Conservation (phyloP, 768 basidiomycete genomes). For the Kwoniella bestiolae region DNA sequence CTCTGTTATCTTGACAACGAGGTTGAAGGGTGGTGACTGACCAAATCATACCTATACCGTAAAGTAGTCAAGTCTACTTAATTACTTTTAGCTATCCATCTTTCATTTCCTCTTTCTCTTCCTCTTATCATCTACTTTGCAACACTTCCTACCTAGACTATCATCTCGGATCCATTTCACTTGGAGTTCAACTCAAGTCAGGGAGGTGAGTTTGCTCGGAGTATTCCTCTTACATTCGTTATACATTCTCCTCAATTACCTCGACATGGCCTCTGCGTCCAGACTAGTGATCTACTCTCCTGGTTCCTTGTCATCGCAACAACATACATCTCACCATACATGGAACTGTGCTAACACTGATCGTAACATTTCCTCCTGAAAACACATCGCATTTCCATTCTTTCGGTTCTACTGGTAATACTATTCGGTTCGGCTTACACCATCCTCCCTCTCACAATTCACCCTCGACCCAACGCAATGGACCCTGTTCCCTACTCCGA, state of each 20-base stretch:
- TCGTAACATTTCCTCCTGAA: conserved; percentile 5
- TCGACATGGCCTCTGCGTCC: background rate
- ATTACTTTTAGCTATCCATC: background rate
- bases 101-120: background rate
- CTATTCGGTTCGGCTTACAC: background rate
- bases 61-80: background rate
- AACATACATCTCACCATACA: background rate
- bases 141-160: background rate
- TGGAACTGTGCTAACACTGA: background rate
- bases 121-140: background rate
- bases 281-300: background rate
- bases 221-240: background rate
- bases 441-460: background rate
- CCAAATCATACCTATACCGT: too few species aligned
- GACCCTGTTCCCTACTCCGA: background rate
- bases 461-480: background rate
- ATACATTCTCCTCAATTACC: background rate
- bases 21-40: background rate
- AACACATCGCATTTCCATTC: background rate
- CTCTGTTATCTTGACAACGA: background rate
- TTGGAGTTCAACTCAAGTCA: background rate
- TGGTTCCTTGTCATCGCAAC: background rate
- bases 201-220: conserved; percentile 7
- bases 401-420: background rate
- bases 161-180: background rate